These are phyloP conservation scores for Cyamopsis tetragonoloba DNA, from an alignment of 306 rosid species.

Conservation along the genomic window DNA sequence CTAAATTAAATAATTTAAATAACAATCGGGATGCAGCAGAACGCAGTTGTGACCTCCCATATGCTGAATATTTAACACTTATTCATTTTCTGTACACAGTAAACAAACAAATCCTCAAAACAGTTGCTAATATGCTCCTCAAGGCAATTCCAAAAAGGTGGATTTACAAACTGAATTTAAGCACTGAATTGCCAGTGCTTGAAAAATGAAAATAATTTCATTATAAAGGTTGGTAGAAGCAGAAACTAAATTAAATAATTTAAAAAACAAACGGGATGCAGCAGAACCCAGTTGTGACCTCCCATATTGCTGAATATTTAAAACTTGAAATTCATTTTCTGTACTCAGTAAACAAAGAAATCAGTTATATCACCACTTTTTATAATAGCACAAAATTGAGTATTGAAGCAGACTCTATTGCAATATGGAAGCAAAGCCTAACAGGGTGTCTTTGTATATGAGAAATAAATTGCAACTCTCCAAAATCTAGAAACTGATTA, in stretches of 20 bases:
- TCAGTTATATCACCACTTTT: not conserved
- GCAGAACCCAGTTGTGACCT: not conserved
- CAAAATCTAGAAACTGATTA: not conserved
- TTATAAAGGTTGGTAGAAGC: not conserved
- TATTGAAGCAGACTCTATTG: not conserved
- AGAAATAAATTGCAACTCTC: conserved; percentile 5
- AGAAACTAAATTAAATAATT: not conserved
- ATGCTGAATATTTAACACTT: not conserved
- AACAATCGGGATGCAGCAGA: not conserved
- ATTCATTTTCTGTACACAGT: not conserved
- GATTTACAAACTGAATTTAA: not conserved
- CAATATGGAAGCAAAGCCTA: not conserved
- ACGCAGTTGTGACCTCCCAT: not conserved
- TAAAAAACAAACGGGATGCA: not conserved
- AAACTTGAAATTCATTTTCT: not conserved
- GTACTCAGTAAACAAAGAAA: not conserved
- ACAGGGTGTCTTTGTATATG: not conserved
- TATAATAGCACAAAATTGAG: not conserved
- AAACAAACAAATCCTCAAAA: not conserved
- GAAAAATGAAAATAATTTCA: not conserved
- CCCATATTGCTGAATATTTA: not conserved
- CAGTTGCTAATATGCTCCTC: not conserved
- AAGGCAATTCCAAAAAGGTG: not conserved
- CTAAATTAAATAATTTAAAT: not conserved
- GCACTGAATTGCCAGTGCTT: not conserved